Evolutionary conservation across 805 yeast genomes (phyloP), one percentile per base, ranked within the genome.

Genomic region (Zygosaccharomyces kombuchaensis): DNA sequence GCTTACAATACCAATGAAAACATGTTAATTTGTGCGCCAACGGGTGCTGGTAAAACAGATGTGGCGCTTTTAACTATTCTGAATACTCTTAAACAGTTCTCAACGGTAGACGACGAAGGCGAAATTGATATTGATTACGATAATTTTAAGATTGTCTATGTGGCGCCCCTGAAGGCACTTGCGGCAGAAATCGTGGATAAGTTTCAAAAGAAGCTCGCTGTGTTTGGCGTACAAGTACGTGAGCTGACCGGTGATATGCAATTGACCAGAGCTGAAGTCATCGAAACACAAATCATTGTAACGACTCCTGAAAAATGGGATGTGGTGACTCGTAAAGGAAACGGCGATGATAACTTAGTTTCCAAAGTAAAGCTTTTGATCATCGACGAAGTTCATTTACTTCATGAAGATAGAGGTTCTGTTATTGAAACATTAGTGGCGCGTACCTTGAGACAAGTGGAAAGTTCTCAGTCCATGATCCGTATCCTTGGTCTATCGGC

Each of bases 251-350:
- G 97, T 61, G 97, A 89, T 68, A 90, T 90, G 96, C 96, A 89
- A 60, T 67, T 89, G 43, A 84, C 95, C 0, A 78, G 81, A 52
- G 74, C 83, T 1, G 96, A 89, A 63, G 87, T 89, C 34, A 63
- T 80, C 57, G 77, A 78, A 1, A 90, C 97, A 0, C 96, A 89
- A 62, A 75, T 89, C 34, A 85, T 89, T 52, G 96, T 89, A 2
- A 90, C 96, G 0, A 89, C 97, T 0, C 97, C 97, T 0, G 97
- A 89, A 60, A 89, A 89, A 64, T 89, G 97, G 97, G 97, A 89
- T 68, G 97, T 93, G 2, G 96, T 93, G 1, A 91, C 99, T 0
- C 78, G 98, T 60, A 93, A 93, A 61, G 83, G 90, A 31, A 84
- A 76, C 54, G 97, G 96, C 43, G 97, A 90, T 57, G 80, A 79